phyloP scores from a whole-genome alignment of 2,329 filamentous ascomycete genomes.

The Sarocladium strictum region DNA sequence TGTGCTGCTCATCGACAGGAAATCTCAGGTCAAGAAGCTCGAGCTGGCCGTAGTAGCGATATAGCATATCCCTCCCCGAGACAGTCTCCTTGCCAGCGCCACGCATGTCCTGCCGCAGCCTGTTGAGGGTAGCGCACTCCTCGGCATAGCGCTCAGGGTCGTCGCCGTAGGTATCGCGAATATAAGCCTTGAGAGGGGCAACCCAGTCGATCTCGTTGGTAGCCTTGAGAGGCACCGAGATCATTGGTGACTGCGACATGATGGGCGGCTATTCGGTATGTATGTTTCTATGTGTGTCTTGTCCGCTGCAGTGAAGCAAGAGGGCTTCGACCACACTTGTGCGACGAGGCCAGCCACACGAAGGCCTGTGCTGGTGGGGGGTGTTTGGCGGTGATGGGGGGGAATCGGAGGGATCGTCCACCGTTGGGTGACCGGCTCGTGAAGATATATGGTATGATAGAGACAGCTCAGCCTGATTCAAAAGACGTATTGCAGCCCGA shows the following conservation, averaged over 20 bases:
- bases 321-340: constrained; percentile 1
- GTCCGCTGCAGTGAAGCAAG: constrained; percentile 1
- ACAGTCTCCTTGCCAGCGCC: constrained; percentile 96
- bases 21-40: constrained; percentile 92
- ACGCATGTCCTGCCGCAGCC: constrained; percentile 95
- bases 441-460: neutral
- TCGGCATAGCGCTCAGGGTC: constrained; percentile 93
- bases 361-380: neutral
- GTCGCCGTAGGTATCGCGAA: constrained; percentile 88
- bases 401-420: neutral
- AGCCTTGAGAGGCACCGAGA: constrained; percentile 84
- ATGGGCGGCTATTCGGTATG: constrained; percentile 14
- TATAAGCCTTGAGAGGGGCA: constrained; percentile 84
- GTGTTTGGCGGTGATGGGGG: neutral
- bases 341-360: constrained; percentile 2
- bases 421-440: neutral
- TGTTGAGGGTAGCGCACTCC: constrained; percentile 90
- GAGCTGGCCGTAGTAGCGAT: constrained; percentile 95
- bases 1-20: constrained; percentile 96
- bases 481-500: neutral
- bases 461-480: constrained; percentile 1
- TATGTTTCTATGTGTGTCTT: neutral
- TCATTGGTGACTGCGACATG: constrained; percentile 89
- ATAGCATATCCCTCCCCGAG: constrained; percentile 85
- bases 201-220: constrained; percentile 99